Evolutionary conservation across 345 rosid species (phyloP), one percentile per base, ranked within the genome.

Genomic region (Noccaea bulbosa): DNA sequence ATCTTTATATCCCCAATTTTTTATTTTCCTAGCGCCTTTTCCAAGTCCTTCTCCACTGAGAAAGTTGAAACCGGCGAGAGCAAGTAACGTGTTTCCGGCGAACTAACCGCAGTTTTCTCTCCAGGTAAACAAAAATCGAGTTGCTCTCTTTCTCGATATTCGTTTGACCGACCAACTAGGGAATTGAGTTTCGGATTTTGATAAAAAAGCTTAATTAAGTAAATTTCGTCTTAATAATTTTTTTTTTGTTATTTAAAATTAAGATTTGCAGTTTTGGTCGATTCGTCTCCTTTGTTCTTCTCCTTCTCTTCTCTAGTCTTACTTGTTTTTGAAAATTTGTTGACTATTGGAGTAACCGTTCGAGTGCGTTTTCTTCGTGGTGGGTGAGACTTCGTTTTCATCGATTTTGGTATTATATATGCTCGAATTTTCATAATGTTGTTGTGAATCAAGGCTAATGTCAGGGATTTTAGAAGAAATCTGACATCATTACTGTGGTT

Each of bases 331-430:
- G 79, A 76, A 76, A 2, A 0, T 56, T 54, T 63, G 65, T 76
- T 70, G 79, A 69, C 75, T 76, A 55, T 10, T 75, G 22, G 17
- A 40, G 34, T 46, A 57, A 76, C 78, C 44, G 55, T 43, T 41
- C 24, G 3, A 5, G 11, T 17, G 37, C 59, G 34, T 37, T 48
- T 51, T 45, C 37, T 58, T 51, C 35, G 44, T 45, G 72, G 53
- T 60, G 24, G 62, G 49, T 7, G 63, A 9, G 50, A 50, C 30
- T 11, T 69, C 39, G 16, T 63, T 9, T 34, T 54, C 66, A 5
- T 62, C 60, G 46, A 32, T 30, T 55, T 55, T 61, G 7, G 0
- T 43, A 20, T 37, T 17, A 12, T 20, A 32, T 27, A 4, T 30
- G 37, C 51, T 47, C 37, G 20, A 40, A 15, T 40, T 50, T 40